Evolutionary conservation across 2,329 filamentous ascomycete genomes (phyloP).

Genomic region (Botrytis fabae): DNA sequence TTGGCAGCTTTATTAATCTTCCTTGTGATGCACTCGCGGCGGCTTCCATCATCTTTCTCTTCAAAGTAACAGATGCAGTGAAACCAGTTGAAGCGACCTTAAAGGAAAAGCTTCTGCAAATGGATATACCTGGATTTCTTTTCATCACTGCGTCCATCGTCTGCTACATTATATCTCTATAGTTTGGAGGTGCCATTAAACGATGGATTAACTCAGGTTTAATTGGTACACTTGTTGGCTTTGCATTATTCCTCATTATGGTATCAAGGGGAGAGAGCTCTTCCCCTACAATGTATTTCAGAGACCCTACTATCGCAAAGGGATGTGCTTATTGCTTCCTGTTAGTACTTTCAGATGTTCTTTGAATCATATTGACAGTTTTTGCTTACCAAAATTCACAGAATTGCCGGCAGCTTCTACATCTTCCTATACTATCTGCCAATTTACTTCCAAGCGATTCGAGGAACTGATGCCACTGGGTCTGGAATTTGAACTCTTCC

Average conservation of each 20-base stretch:
- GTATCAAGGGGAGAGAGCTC: not conserved
- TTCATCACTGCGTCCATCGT: conserved; percentile 47
- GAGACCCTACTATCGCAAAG: conserved; percentile 45
- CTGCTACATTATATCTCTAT: conserved; percentile 46
- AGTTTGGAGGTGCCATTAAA: conserved; percentile 47
- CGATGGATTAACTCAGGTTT: conserved; percentile 36
- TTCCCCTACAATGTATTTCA: conserved; percentile 43
- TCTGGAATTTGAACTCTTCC: conserved; percentile 43
- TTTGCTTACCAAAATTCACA: not conserved
- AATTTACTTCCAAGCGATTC: conserved; percentile 48
- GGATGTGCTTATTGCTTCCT: conserved; percentile 44
- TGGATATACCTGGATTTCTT: conserved; percentile 48
- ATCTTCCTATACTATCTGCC: conserved; percentile 41
- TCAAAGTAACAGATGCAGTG: conserved; percentile 42
- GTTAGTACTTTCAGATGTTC: conserved; percentile 3
- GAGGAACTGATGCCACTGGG: conserved; percentile 37
- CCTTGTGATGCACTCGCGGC: conserved; percentile 43
- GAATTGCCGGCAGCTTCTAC: conserved; percentile 43
- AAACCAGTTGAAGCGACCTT: conserved; percentile 38
- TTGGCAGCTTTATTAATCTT: conserved; percentile 41
- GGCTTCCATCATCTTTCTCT: conserved; percentile 45
- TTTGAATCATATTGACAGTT: not conserved
- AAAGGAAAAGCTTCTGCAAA: conserved; percentile 47
- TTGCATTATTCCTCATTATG: not conserved
- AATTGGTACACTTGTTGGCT: not conserved